phyloP scores from a whole-genome alignment of 306 rosid genomes.

The Inga oerstediana region DNA sequence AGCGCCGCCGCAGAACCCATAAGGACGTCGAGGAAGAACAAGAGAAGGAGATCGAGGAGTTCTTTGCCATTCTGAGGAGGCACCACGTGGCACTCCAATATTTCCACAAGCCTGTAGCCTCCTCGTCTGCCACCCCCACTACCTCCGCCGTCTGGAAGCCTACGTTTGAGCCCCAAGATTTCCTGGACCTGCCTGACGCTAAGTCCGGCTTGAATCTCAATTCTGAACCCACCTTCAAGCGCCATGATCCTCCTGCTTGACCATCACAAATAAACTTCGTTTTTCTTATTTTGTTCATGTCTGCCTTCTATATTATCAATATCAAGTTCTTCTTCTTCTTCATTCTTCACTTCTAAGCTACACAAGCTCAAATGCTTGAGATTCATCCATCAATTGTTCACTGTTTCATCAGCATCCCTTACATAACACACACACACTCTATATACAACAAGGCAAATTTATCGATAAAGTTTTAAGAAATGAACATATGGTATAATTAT shows the following conservation, averaged over 20 bases:
- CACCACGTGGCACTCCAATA: slow-evolving; percentile 46
- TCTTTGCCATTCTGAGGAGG: slow-evolving; percentile 52
- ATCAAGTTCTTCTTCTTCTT: background rate
- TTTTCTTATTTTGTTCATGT: background rate
- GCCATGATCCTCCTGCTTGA: background rate
- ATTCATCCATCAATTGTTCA: background rate
- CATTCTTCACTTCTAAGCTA: background rate
- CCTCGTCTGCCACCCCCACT: background rate
- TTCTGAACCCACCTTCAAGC: background rate
- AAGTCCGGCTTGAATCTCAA: slow-evolving; percentile 7
- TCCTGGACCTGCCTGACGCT: background rate
- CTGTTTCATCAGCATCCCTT: background rate
- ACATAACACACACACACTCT: too few relatives aligned
- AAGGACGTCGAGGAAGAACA: background rate
- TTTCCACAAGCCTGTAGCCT: slow-evolving; percentile 14
- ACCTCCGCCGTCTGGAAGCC: slow-evolving; percentile 6
- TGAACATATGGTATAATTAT: too few relatives aligned
- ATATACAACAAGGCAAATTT: too few relatives aligned
- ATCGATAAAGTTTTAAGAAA: too few relatives aligned
- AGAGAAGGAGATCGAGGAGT: slow-evolving; percentile 53
- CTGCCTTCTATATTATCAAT: background rate
- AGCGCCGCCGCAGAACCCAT: background rate
- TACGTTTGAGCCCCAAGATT: background rate
- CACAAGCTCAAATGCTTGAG: too few relatives aligned
- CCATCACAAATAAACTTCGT: background rate